Percentiles rank a stretch among this genome's conserved stretches.
These are phyloP conservation scores for Cyberlindnera lachancei DNA, from an alignment of 805 yeast species.

Conservation along the genomic window DNA sequence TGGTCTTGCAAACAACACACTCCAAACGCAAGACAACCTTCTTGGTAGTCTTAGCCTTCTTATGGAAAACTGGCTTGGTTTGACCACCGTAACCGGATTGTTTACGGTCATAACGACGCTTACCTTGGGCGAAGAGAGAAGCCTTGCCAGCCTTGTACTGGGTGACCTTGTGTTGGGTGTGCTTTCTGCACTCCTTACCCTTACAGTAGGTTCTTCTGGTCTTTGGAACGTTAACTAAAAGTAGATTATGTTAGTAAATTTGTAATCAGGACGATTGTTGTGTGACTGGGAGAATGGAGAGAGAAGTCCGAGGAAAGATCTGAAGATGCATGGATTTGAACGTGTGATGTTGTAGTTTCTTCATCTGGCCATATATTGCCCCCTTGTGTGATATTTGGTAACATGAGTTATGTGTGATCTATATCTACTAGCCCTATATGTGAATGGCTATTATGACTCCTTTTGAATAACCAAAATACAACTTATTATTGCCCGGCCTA, in stretches of 20 bases:
- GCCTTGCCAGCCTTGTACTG: constrained; percentile 99
- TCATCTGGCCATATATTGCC: not conserved
- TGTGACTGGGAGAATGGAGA: too few relatives aligned
- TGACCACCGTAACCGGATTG: constrained; percentile 99
- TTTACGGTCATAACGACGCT: constrained; percentile 99
- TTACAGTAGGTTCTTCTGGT: constrained; percentile 99
- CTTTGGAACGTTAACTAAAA: constrained; percentile 97
- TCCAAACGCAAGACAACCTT: constrained; percentile 99
- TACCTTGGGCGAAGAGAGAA: constrained; percentile 98
- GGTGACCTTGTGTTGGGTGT: constrained; percentile 99
- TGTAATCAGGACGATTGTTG: too few relatives aligned
- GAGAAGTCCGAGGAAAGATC: not conserved
- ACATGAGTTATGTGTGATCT: too few relatives aligned
- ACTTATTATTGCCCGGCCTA: too few relatives aligned
- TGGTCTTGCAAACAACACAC: constrained; percentile 98
- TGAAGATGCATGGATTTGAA: not conserved
- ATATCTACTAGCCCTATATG: too few relatives aligned
- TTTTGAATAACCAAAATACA: too few relatives aligned
- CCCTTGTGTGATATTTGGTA: not conserved
- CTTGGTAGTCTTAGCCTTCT: constrained; percentile 99
- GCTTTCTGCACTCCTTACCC: constrained; percentile 98
- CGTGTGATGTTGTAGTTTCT: not conserved
- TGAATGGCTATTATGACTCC: too few relatives aligned
- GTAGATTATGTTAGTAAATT: constrained; percentile 23
- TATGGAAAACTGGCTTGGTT: constrained; percentile 99